Conservation (phyloP, 176 grass and related monocot species). For the Alopecurus myosuroides region DNA sequence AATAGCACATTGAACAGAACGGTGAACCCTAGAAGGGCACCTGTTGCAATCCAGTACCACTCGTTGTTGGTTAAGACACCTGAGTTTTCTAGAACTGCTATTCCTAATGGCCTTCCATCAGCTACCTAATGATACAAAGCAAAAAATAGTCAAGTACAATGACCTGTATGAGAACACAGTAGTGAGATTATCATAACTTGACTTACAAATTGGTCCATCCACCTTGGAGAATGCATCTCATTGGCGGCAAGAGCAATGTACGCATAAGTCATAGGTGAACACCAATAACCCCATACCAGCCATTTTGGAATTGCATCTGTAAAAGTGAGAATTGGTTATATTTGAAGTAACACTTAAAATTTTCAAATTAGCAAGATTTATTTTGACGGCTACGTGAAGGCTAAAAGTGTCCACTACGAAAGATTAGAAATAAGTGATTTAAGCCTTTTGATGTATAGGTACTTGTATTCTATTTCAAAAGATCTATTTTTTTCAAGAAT, state of each 20-base stretch:
- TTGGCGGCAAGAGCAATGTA: constrained; percentile 76
- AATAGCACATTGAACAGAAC: constrained; percentile 91
- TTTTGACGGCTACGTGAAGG: background rate
- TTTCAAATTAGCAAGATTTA: background rate
- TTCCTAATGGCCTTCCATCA: constrained; percentile 68
- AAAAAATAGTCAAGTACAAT: constrained; percentile 18
- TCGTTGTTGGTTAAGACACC: constrained; percentile 47
- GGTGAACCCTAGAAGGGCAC: constrained; percentile 81
- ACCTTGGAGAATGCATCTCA: constrained; percentile 88
- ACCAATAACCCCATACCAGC: constrained; percentile 91
- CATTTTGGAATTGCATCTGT: constrained; percentile 82
- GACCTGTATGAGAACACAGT: background rate
- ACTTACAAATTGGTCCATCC: constrained; percentile 77
- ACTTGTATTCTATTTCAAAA: background rate
- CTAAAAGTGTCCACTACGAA: background rate
- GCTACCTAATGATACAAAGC: constrained; percentile 25
- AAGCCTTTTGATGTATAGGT: background rate
- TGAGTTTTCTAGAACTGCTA: constrained; percentile 56
- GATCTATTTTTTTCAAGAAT: constrained; percentile 12
- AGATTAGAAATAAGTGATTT: constrained; percentile 1
- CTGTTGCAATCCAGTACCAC: constrained; percentile 91
- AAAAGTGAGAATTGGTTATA: constrained; percentile 9
- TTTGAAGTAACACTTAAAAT: background rate
- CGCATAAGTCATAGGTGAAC: constrained; percentile 80
- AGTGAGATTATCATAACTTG: background rate